Evolutionary conservation across 345 rosid species (phyloP), one percentile per base, ranked within the genome.

Genomic region (thale cress (Arabidopsis thaliana)): DNA sequence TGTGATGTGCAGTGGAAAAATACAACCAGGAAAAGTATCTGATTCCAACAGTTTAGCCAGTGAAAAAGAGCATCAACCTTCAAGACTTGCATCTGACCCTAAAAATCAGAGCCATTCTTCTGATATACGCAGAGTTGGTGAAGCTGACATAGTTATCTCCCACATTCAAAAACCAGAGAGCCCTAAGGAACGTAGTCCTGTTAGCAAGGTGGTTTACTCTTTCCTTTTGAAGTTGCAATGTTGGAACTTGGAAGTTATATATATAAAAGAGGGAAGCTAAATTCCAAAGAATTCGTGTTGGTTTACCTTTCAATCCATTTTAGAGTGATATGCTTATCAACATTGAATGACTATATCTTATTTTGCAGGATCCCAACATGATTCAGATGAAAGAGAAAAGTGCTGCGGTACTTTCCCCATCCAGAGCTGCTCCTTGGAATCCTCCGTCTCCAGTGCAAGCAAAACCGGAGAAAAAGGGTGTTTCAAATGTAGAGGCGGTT

Each of bases 381-480:
- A 91, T 82, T 71, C 86, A 76, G 75, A 67, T 81, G 52, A 83
- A 80, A 84, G 91, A 85, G 82, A 90, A 78, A 82, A 72, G 65
- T 16, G 44, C 80, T 53, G 82, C 77, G 55, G 78, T 82, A 65
- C 77, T 80, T 57, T 72, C 86, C 48, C 81, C 95, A 65, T 79
- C 86, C 1, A 79, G 81, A 71, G 85, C 85, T 78, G 81, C 84
- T 64, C 77, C 81, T 11, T 74, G 79, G 76, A 74, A 72, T 85
- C 45, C 45, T 13, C 50, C 80, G 7, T 75, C 82, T 24, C 51
- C 53, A 59, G 73, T 55, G 44, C 93, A 71, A 67, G 59, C 56
- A 49, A 90, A 87, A 84, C 72, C 77, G 4, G 96, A 81, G 69
- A 60, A 73, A 64, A 86, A 70, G 78, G 69, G 58, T 61, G 74